Base-by-base conservation (phyloP, 116 monocot species). In the Trichopus zeylanicus region DNA sequence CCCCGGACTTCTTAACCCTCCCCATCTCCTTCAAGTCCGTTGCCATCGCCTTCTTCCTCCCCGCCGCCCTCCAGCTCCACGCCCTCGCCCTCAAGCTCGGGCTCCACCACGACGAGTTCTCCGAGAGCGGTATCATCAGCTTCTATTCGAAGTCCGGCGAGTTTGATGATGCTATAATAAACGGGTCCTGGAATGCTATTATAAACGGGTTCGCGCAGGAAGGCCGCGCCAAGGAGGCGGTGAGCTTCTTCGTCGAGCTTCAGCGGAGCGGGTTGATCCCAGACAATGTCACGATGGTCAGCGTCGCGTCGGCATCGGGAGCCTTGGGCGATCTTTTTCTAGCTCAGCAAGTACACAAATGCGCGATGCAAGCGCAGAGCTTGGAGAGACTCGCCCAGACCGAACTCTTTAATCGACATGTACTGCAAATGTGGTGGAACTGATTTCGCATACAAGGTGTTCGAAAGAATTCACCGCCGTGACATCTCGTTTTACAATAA, bases 101-200 rank as follows among this genome's bases (percentile, higher is more conserved):
- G 0, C 69, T 86, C 34, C 52, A 58, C 16, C 26, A 29, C 13
- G 2, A 74, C 30, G 66, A 76, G 68, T 86, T 65, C 70, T 59
- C 64, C 26, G 78, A 91, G 70, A 83, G 83, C 69, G 86, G 75
- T 21, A 35, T 91, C 58, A 72, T 91, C 49, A 80, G 64, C 26
- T 6, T 62, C 11, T 91, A 91, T 33, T 16, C 64, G 0, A 91
- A 91, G 31, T 8, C 31, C 12, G 77, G 80, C 4, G 56, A 74
- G 32, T 78, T 91, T 20, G 25, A 22, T n/a, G 12, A 32, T 24
- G 91, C 85, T 13, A 62, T 46, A 38, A 74, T 61, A 27, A 28
- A 85, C 19, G 90, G 90, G 20, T 78, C 78, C 27, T 90, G 85
- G 85, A 90, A 90, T 31, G 81, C 86, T 7, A 57, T 86, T 25